These are phyloP conservation scores for Eucalyptus regnans DNA, from an alignment of 345 rosid species.

Conservation along the genomic window DNA sequence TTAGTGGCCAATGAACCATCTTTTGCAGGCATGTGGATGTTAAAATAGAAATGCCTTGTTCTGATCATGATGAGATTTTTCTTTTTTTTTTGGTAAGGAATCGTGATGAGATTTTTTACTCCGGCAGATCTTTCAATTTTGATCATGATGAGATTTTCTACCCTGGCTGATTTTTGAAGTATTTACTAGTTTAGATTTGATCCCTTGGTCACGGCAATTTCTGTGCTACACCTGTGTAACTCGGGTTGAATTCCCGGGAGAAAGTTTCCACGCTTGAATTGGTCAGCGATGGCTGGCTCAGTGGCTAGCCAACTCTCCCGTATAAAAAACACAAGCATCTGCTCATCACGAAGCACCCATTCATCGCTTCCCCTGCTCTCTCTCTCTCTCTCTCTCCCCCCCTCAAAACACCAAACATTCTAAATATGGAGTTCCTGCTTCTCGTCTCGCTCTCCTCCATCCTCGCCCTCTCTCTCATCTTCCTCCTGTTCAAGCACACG, in stretches of 20 bases:
- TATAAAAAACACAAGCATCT: background rate
- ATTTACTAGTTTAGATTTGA: accelerated
- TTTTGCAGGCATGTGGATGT: background rate
- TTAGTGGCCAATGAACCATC: background rate
- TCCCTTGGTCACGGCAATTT: background rate
- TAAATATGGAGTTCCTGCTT: background rate
- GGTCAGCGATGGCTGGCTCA: background rate
- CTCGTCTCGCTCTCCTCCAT: background rate
- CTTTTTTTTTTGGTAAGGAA: too few relatives aligned
- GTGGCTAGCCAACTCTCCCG: background rate
- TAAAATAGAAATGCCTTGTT: background rate
- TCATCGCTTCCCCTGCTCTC: background rate
- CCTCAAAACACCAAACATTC: background rate
- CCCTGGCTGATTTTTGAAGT: background rate
- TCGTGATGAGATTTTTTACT: too few relatives aligned
- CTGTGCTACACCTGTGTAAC: background rate
- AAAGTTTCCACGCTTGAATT: background rate
- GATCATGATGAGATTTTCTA: background rate
- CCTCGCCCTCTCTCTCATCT: background rate
- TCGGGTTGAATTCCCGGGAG: background rate
- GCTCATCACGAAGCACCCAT: background rate
- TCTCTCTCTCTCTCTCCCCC: background rate
- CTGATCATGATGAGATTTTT: background rate
- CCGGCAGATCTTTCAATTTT: too few relatives aligned
- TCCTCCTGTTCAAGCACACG: background rate